These are phyloP conservation scores for Metschnikowia cubensis DNA, from an alignment of 805 yeast genomes.

Conservation along the genomic window DNA sequence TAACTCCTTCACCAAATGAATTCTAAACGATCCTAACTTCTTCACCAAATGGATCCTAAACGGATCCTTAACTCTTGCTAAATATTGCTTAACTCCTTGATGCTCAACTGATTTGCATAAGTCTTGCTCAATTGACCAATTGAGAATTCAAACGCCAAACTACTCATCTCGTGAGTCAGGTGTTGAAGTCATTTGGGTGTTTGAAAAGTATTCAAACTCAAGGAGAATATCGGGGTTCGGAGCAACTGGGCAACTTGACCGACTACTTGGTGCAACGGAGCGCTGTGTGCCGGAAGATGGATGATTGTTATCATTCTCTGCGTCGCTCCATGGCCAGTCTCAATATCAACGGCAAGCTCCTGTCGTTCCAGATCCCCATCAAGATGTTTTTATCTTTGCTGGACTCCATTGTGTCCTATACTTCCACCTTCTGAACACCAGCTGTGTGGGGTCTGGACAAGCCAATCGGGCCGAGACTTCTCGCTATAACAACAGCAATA, in stretches of 20 bases:
- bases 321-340: slow-evolving; percentile 59
- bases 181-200: too few relatives aligned
- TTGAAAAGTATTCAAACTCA: slow-evolving; percentile 52
- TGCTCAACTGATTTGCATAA: too few relatives aligned
- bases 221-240: slow-evolving; percentile 40
- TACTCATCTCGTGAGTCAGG: too few relatives aligned
- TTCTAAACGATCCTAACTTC: too few relatives aligned
- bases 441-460: slow-evolving; percentile 42
- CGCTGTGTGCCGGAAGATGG: slow-evolving; percentile 49
- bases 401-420: slow-evolving; percentile 47
- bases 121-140: too few relatives aligned
- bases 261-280: slow-evolving; percentile 37
- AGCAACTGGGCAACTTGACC: slow-evolving; percentile 6
- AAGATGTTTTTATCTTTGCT: slow-evolving; percentile 57
- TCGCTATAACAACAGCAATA: slow-evolving; percentile 30
- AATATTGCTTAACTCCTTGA: too few relatives aligned
- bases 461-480: slow-evolving; percentile 42
- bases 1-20: too few relatives aligned
- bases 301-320: slow-evolving; percentile 50
- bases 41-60: too few relatives aligned
- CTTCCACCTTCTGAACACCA: slow-evolving; percentile 54
- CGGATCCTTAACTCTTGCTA: too few relatives aligned
- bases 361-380: slow-evolving; percentile 72
- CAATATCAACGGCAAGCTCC: slow-evolving; percentile 48
- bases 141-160: too few relatives aligned